A percentile compares a stretch with the other conserved stretches of the same genome.
phyloP scores from a whole-genome alignment of 2,329 filamentous ascomycete species.

The Domatiomyces catenatus region DNA sequence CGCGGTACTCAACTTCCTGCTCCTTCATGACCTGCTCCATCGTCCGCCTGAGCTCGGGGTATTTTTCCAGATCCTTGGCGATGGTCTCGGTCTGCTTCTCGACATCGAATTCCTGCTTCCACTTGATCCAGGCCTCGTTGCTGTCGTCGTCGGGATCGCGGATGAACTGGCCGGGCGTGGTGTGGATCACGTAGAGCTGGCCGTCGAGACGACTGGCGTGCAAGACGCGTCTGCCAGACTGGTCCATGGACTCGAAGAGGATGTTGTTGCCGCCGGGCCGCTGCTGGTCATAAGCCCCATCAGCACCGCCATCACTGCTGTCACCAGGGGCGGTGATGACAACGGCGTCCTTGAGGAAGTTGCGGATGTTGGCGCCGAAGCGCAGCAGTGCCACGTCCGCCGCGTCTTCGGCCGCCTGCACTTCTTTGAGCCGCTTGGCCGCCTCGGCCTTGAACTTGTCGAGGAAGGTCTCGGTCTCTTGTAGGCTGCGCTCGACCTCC shows the following conservation, averaged over 20 bases:
- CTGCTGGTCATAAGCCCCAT: conserved; percentile 28
- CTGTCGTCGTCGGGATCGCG: conserved; percentile 57
- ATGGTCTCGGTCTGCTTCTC: conserved; percentile 77
- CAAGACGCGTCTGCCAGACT: conserved; percentile 77
- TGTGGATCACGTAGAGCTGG: conserved; percentile 89
- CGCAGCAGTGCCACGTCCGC: conserved; percentile 88
- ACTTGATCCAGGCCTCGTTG: conserved; percentile 49
- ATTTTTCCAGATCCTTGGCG: conserved; percentile 64
- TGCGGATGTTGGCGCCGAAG: conserved; percentile 76
- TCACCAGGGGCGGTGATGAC: conserved; percentile 61
- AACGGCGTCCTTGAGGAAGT: conserved; percentile 82
- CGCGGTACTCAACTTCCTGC: conserved; percentile 59
- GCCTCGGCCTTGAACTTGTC: conserved; percentile 63
- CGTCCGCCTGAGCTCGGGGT: conserved; percentile 65
- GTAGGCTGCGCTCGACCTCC: conserved; percentile 20
- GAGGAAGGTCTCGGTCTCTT: conserved; percentile 50
- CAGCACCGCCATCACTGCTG: conserved; percentile 21
- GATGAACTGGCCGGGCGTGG: conserved; percentile 62
- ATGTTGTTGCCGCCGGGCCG: conserved; percentile 40
- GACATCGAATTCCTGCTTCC: conserved; percentile 60
- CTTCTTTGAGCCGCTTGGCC: conserved; percentile 68
- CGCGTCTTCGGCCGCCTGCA: conserved; percentile 84
- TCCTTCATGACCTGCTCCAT: conserved; percentile 98
- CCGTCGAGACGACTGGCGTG: conserved; percentile 91
- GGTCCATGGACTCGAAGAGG: conserved; percentile 87